phyloP scores from a whole-genome alignment of 805 yeast species.

The Candida sonorensis region DNA sequence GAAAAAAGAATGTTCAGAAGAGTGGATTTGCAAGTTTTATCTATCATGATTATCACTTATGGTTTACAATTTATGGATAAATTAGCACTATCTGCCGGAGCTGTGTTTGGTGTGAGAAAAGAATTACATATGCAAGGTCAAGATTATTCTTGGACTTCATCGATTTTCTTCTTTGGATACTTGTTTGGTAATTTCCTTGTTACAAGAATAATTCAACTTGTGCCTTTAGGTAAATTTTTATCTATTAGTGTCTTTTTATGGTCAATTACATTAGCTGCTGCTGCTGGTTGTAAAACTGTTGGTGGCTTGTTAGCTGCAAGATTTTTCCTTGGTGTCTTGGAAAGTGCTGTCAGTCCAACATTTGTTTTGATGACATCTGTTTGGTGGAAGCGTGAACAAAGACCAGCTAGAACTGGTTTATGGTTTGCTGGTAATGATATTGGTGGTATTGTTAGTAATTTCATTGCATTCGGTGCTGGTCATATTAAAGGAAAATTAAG shows the following conservation, averaged over 20 bases:
- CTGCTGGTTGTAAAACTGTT: conserved; percentile 35
- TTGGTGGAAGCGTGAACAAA: conserved; percentile 28
- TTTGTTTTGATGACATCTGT: conserved; percentile 31
- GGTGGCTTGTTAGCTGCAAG: conserved; percentile 39
- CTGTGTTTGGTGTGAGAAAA: conserved; percentile 46
- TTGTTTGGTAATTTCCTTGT: conserved; percentile 48
- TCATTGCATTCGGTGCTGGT: conserved; percentile 48
- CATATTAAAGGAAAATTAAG: conserved; percentile 29
- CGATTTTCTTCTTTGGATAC: conserved; percentile 33
- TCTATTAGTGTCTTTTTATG: conserved; percentile 40
- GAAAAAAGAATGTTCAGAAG: no score
- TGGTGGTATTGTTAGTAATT: conserved; percentile 43
- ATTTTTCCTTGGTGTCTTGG: conserved; percentile 41
- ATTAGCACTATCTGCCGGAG: conserved; percentile 44
- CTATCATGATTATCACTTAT: conserved; percentile 43
- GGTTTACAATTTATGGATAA: conserved; percentile 58
- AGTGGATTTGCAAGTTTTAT: conserved; percentile 44
- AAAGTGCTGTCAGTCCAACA: conserved; percentile 29
- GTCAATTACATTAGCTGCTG: conserved; percentile 40
- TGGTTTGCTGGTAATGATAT: conserved; percentile 35
- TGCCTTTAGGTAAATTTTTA: conserved; percentile 43
- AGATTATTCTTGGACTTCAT: conserved; percentile 26
- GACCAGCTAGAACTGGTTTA: conserved; percentile 18
- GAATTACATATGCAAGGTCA: conserved; percentile 43
- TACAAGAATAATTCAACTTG: conserved; percentile 37